Evolutionary conservation across 176 grass and related monocot genomes (phyloP).

Genomic region (Phoenix dactylifera): DNA sequence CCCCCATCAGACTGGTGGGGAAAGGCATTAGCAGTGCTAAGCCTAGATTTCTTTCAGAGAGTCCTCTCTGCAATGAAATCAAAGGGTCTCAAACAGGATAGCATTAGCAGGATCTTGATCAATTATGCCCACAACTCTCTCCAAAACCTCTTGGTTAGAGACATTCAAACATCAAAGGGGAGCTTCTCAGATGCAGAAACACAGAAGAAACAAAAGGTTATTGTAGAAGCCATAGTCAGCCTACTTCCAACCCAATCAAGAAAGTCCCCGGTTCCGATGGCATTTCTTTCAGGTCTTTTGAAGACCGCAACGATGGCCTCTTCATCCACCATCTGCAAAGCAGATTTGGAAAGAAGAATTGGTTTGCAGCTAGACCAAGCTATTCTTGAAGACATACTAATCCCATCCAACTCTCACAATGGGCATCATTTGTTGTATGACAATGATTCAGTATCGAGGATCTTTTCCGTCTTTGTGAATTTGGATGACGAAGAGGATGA

Average conservation of each 20-base stretch:
- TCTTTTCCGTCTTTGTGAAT: constrained; percentile 77
- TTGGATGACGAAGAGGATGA: constrained; percentile 46
- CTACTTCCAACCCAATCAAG: constrained; percentile 71
- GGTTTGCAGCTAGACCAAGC: constrained; percentile 81
- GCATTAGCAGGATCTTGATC: constrained; percentile 60
- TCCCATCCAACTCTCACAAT: constrained; percentile 29
- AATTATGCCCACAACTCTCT: constrained; percentile 81
- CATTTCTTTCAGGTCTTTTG: constrained; percentile 76
- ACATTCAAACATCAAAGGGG: constrained; percentile 24
- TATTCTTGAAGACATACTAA: constrained; percentile 83
- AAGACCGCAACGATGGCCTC: constrained; percentile 55
- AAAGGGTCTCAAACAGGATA: constrained; percentile 94
- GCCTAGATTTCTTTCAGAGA: constrained; percentile 71
- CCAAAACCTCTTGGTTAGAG: constrained; percentile 57
- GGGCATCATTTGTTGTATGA: constrained; percentile 51
- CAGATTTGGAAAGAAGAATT: constrained; percentile 80
- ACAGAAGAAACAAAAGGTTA: constrained; percentile 50
- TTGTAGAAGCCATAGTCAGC: constrained; percentile 53
- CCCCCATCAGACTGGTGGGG: constrained; percentile 75
- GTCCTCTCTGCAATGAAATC: constrained; percentile 66
- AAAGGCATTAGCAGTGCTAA: constrained; percentile 44
- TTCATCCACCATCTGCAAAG: constrained; percentile 45
- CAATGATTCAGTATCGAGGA: constrained; percentile 60
- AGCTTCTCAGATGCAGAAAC: constrained; percentile 24
- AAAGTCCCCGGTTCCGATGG: constrained; percentile 73